Base-by-base conservation (phyloP, 106 monocot genomes). In the Allium fistulosum region DNA sequence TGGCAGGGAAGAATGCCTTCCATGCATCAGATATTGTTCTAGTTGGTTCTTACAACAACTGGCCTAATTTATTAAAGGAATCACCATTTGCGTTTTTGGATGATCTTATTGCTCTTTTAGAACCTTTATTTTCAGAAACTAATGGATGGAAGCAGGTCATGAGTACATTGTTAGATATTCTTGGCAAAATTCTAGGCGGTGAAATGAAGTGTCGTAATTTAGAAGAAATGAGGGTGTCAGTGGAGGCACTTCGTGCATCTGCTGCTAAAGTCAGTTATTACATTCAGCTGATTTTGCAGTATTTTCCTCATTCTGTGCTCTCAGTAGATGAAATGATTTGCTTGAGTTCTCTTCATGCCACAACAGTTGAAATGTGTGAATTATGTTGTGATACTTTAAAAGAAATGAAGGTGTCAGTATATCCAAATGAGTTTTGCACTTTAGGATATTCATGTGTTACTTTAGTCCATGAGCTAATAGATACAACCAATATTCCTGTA, bases 1-100 rank as follows among this genome's bases (percentile, higher is more conserved):
- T 65, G 10, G 9, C 46, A 17, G 65, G 45, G 46, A 47, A 65
- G 62, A 17, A 3, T 49, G 50, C 16, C 22, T 48, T 12, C 65
- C 48, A 49, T 65, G 10, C 65, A 12, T 65, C 48, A n/a, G 65
- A 65, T 16, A 49, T 65, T 65, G 65, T 65, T 16, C 8, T 49
- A 65, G 48, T 65, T 49, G 65, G 65, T 15, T 22, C 22, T 22
- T 22, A 22, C 22, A 22, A 22, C 1, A 22, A 22, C 22, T 22
- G 22, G 22, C 22, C 22, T 22, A 22, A 22, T 22, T 22, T 22
- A 22, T 22, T 22, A 22, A 22, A 22, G 22, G 22, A 22, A 22
- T 22, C 22, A 1, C 22, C 22, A 22, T 22, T 22, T 22, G 22
- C 22, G 1, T 22, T 0, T 22, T 1, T 22, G 1, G 22, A 22